Evolutionary conservation across 495 filamentous ascomycete genomes (phyloP).

Genomic region (Cetradonia linearis): DNA sequence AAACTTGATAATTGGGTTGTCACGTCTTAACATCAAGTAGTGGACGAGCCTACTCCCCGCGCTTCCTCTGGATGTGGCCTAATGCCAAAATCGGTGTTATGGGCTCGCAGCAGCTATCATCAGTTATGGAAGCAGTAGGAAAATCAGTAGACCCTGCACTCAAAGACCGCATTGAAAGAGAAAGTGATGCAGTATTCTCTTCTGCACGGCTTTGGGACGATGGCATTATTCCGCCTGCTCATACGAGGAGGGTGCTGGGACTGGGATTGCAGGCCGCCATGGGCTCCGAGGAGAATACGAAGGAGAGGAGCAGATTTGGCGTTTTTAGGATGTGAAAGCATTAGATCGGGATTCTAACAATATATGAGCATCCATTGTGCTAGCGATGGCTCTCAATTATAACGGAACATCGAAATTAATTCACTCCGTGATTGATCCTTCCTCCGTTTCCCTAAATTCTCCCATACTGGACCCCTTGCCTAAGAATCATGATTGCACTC

Average conservation of each 20-base stretch:
- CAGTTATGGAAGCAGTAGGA: conserved; percentile 92
- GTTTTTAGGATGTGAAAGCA: conserved; percentile 84
- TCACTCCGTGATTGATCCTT: no score
- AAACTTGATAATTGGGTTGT: neutral
- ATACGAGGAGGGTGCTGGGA: conserved; percentile 76
- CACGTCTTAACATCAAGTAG: conserved; percentile 30
- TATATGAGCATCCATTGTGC: neutral
- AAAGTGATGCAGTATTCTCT: conserved; percentile 82
- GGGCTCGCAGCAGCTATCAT: conserved; percentile 84
- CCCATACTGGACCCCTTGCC: no score
- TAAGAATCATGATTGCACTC: no score
- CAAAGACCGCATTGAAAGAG: conserved; percentile 74
- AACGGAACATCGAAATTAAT: neutral
- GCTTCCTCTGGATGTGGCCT: conserved; percentile 96
- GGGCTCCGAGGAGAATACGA: conserved; percentile 48
- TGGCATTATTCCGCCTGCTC: conserved; percentile 80
- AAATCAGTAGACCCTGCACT: conserved; percentile 72
- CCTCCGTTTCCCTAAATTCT: no score
- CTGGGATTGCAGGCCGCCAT: conserved; percentile 71
- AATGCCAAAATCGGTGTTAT: conserved; percentile 93
- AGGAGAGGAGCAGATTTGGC: conserved; percentile 66
- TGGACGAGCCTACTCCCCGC: conserved; percentile 84
- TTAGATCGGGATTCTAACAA: neutral
- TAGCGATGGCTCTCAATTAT: neutral
- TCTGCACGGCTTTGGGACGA: conserved; percentile 93